Evolutionary conservation across 495 filamentous ascomycete genomes (phyloP).

Genomic region (Lichenothelia convexa): DNA sequence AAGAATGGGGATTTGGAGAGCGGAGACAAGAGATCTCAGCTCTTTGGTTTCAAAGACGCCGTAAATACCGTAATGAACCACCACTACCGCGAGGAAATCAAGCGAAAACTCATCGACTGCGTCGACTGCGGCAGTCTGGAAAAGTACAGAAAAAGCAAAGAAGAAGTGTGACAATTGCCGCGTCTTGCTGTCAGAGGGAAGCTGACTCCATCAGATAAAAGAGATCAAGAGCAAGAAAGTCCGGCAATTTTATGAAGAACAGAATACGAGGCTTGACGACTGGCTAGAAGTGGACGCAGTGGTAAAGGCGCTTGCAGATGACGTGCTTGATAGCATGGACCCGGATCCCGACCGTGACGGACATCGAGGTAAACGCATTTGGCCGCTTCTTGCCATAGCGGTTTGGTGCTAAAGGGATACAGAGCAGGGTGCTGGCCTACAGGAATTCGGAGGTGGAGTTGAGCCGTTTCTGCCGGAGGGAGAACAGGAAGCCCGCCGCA

Average conservation of each 20-base stretch:
- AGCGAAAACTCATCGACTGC: constrained; percentile 26
- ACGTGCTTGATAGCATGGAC: constrained; percentile 33
- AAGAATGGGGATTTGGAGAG: too few relatives aligned
- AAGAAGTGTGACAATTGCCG: constrained; percentile 16
- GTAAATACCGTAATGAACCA: constrained; percentile 2
- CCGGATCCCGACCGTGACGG: constrained; percentile 34
- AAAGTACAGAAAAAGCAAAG: constrained; percentile 25
- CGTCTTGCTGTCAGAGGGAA: background rate
- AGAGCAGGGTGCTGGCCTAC: constrained; percentile 25
- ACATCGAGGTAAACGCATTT: background rate
- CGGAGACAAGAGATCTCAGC: too few relatives aligned
- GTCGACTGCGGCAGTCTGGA: constrained; percentile 24
- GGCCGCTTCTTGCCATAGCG: background rate
- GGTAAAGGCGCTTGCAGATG: constrained; percentile 30
- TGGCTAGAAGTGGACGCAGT: constrained; percentile 35
- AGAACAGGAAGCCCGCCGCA: constrained; percentile 25
- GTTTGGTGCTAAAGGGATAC: constrained; percentile 6
- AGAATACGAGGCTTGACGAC: constrained; percentile 31
- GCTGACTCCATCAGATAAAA: constrained; percentile 15
- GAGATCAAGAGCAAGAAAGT: constrained; percentile 30
- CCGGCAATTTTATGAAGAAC: constrained; percentile 27
- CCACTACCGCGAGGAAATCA: constrained; percentile 17
- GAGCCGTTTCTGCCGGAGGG: constrained; percentile 30
- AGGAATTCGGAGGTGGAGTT: constrained; percentile 21
- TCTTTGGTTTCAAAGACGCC: constrained; percentile 1